phyloP scores from a whole-genome alignment of 495 filamentous ascomycete genomes.

The Neurospora sp. region DNA sequence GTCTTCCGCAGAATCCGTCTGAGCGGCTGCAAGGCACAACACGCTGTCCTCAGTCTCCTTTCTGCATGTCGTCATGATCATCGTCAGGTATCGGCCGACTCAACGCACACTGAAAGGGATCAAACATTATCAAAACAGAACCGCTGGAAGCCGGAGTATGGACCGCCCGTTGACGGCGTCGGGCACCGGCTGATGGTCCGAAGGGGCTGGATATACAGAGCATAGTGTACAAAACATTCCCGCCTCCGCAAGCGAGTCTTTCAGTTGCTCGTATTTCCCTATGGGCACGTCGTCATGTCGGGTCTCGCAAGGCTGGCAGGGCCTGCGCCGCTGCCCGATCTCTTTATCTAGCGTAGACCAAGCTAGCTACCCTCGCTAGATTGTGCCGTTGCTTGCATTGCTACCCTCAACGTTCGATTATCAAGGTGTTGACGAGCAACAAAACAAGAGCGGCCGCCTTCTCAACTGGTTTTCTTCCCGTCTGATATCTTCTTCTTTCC shows the following conservation, averaged over 20 bases:
- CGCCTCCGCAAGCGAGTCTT: not conserved
- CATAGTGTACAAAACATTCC: not conserved
- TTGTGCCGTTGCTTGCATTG: not conserved
- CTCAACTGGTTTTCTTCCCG: not conserved
- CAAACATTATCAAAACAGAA: not conserved
- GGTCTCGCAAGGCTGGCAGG: not conserved
- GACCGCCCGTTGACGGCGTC: not conserved
- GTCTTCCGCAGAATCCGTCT: not conserved
- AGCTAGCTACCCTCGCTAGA: not conserved
- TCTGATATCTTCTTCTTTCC: not conserved
- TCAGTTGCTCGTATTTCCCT: not conserved
- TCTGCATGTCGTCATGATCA: constrained; percentile 5
- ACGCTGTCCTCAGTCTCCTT: not conserved
- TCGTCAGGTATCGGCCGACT: not conserved
- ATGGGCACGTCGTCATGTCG: not conserved
- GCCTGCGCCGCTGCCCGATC: not conserved
- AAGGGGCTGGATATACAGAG: not conserved
- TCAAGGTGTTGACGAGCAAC: not conserved
- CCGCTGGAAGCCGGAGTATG: not conserved
- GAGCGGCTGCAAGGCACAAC: constrained; percentile 4
- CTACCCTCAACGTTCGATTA: not conserved
- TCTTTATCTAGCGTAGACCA: not conserved
- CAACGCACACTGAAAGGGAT: not conserved
- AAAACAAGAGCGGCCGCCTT: not conserved
- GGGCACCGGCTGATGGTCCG: not conserved